A percentile compares a stretch with the other conserved stretches of the same genome.
Evolutionary conservation across 108 stramenopile genomes (phyloP).

Genomic region (Skeletonema marinoi): DNA sequence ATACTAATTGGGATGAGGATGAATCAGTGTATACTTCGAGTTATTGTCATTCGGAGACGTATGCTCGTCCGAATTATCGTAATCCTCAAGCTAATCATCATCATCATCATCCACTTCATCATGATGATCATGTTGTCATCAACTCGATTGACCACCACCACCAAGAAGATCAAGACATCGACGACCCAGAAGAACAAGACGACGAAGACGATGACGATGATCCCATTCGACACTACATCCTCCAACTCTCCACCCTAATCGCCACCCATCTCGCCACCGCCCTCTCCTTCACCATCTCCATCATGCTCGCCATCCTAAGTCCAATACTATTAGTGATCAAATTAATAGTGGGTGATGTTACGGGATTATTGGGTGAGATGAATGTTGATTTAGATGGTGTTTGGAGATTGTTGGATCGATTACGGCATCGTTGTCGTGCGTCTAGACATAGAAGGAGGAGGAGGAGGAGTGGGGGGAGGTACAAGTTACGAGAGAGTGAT

Average conservation of each 20-base stretch:
- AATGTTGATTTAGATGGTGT: background rate
- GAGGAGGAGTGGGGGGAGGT: background rate
- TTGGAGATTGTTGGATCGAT: background rate
- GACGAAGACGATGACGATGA: background rate
- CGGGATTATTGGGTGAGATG: background rate
- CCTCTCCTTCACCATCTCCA: background rate
- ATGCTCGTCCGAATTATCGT: background rate
- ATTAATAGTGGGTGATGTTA: background rate
- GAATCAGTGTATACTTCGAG: background rate
- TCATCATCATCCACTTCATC: background rate
- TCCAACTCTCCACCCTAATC: background rate
- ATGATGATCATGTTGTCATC: background rate
- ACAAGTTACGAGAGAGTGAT: background rate
- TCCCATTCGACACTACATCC: background rate
- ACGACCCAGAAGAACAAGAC: background rate
- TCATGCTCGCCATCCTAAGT: background rate
- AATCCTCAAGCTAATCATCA: background rate
- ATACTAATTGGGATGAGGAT: background rate
- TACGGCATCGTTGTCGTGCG: background rate
- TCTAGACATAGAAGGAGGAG: background rate
- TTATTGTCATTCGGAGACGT: conserved; percentile 1
- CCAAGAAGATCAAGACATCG: no score
- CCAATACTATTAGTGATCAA: background rate
- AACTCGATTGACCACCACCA: no score
- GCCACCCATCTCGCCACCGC: background rate